Conservation (phyloP, 2,329 filamentous ascomycete species). For the Claviceps paspali region DNA sequence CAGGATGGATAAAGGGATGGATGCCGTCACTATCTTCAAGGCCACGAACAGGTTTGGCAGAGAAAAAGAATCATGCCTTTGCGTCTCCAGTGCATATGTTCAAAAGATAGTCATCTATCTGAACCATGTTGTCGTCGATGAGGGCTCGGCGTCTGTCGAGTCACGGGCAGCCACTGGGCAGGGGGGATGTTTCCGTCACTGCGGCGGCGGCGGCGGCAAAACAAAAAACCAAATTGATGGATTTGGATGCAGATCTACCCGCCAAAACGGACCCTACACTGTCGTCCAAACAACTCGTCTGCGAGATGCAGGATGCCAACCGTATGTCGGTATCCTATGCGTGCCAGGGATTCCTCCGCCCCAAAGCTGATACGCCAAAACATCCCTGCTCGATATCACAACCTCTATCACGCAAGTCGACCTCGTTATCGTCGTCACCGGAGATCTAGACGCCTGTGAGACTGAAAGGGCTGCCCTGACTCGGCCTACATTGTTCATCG, state of each 20-base stretch:
- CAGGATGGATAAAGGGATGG: too few species aligned
- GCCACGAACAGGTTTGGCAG: too few species aligned
- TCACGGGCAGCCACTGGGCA: too few species aligned
- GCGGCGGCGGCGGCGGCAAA: too few species aligned
- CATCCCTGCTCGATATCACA: background rate
- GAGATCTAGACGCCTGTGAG: background rate
- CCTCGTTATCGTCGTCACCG: background rate
- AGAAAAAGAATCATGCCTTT: too few species aligned
- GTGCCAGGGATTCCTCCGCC: background rate
- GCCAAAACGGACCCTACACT: too few species aligned
- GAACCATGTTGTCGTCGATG: too few species aligned
- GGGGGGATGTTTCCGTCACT: too few species aligned
- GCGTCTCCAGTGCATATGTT: conserved; percentile 1
- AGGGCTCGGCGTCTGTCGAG: too few species aligned
- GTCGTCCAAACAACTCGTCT: background rate
- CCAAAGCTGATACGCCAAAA: background rate
- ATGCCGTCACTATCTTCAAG: too few species aligned
- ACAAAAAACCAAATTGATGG: too few species aligned
- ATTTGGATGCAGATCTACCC: too few species aligned
- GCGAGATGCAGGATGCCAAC: background rate
- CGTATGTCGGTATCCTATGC: background rate
- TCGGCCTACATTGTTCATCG: conserved; percentile 7
- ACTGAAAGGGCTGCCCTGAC: conserved; percentile 6
- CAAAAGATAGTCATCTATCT: conserved; percentile 4
- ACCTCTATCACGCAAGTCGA: background rate